phyloP scores from a whole-genome alignment of 2,329 filamentous ascomycete genomes.

The Pseudogymnoascus sp. region DNA sequence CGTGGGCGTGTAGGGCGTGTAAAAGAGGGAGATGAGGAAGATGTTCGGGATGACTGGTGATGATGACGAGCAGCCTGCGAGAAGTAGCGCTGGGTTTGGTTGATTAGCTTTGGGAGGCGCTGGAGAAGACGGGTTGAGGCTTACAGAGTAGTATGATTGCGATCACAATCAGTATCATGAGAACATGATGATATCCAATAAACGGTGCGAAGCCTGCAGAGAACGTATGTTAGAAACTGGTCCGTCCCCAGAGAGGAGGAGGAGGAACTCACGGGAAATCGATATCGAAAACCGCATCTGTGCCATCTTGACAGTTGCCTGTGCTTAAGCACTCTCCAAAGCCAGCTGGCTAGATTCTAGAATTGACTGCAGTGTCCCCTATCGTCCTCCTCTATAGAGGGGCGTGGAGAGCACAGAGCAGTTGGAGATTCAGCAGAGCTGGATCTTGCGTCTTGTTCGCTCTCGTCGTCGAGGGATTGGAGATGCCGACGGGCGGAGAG shows the following conservation, averaged over 20 bases:
- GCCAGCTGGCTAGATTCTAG: background rate
- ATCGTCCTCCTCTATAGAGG: slow-evolving; percentile 6
- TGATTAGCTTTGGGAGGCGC: slow-evolving; percentile 12
- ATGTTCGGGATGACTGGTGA: slow-evolving; percentile 86
- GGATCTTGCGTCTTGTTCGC: slow-evolving; percentile 2
- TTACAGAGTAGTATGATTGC: slow-evolving; percentile 91
- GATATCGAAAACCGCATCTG: slow-evolving; percentile 5
- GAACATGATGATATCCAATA: slow-evolving; percentile 70
- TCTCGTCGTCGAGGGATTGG: background rate
- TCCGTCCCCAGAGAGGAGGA: background rate
- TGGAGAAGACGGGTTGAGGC: slow-evolving; percentile 30
- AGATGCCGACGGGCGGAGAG: background rate
- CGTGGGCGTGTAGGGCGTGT: slow-evolving; percentile 67
- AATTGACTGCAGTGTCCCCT: slow-evolving; percentile 7
- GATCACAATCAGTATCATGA: slow-evolving; percentile 94
- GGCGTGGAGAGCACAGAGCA: slow-evolving; percentile 7
- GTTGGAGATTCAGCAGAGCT: slow-evolving; percentile 5
- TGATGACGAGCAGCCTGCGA: slow-evolving; percentile 76
- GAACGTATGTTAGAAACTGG: background rate
- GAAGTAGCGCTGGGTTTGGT: slow-evolving; percentile 64
- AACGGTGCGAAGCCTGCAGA: slow-evolving; percentile 54
- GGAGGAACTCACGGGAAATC: background rate
- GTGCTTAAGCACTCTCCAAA: slow-evolving; percentile 5
- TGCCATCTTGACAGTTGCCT: slow-evolving; percentile 4
- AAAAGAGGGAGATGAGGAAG: slow-evolving; percentile 97